phyloP scores from a whole-genome alignment of 306 rosid species.

The Parietaria judaica region DNA sequence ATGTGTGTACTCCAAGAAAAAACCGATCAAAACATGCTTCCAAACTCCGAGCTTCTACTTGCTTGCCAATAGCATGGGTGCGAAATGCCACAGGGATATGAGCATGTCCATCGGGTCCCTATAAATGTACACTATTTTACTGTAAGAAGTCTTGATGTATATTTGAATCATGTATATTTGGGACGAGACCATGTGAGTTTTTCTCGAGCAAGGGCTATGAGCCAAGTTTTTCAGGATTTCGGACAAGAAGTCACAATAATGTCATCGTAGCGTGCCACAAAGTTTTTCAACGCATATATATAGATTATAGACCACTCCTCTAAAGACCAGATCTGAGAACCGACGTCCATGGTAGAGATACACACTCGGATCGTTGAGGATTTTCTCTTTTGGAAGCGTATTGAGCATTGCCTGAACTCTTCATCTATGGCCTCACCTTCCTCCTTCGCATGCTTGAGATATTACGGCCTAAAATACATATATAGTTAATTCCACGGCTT shows the following conservation, averaged over 20 bases:
- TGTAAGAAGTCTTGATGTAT: background rate
- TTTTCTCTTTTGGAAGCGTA: background rate
- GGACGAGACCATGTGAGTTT: constrained; percentile 6
- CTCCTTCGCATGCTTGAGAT: background rate
- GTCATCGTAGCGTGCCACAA: constrained; percentile 13
- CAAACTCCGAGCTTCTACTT: background rate
- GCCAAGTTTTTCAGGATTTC: constrained; percentile 21
- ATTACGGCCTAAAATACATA: no score
- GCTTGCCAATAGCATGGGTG: background rate
- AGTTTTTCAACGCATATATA: constrained; percentile 4
- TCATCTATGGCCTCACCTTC: background rate
- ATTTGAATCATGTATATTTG: no score
- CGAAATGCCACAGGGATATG: constrained; percentile 25
- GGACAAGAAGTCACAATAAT: constrained; percentile 7
- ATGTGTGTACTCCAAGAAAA: background rate
- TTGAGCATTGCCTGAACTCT: background rate
- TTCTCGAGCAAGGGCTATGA: constrained; percentile 13
- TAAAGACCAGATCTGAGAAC: background rate
- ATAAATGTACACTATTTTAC: constrained; percentile 28
- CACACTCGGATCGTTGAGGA: background rate
- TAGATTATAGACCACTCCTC: background rate
- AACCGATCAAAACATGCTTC: constrained; percentile 33
- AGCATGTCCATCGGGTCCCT: constrained; percentile 42
- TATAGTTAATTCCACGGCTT: no score
- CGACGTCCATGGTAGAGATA: constrained; percentile 9